A percentile compares a stretch with the other conserved stretches of the same genome.
phyloP scores from a whole-genome alignment of 345 rosid genomes.

The Mercurialis annua region DNA sequence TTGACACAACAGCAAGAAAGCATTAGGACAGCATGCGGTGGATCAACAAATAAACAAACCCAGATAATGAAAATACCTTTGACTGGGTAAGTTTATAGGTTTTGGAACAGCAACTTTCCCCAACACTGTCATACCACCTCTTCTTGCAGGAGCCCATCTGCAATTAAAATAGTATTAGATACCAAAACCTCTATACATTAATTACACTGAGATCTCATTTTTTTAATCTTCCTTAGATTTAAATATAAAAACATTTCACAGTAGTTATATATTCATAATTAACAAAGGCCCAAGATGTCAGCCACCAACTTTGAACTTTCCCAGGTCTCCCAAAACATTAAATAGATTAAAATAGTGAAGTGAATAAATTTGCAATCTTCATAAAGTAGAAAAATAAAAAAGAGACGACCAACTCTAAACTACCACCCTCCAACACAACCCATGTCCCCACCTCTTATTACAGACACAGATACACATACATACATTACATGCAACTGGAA shows the following conservation, averaged over 20 bases:
- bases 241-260: neutral
- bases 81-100: slow-evolving; percentile 97
- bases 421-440: too few species aligned
- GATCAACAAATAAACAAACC: slow-evolving; percentile 2
- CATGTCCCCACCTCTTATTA: neutral
- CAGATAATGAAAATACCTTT: slow-evolving; percentile 50
- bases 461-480: too few species aligned
- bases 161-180: slow-evolving; percentile 4
- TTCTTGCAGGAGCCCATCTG: slow-evolving; percentile 83
- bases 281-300: too few species aligned
- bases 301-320: neutral
- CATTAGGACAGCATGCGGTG: neutral
- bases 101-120: slow-evolving; percentile 97
- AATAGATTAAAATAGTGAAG: neutral
- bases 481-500: too few species aligned
- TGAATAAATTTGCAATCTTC: neutral
- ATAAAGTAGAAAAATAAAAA: neutral
- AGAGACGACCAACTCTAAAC: too few species aligned
- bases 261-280: neutral
- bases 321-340: neutral
- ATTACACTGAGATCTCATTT: neutral
- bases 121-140: slow-evolving; percentile 85
- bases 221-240: neutral
- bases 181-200: neutral
- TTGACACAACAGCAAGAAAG: slow-evolving; percentile 34